phyloP scores from a whole-genome alignment of 495 filamentous ascomycete genomes.

The Wilcoxina mikolae region DNA sequence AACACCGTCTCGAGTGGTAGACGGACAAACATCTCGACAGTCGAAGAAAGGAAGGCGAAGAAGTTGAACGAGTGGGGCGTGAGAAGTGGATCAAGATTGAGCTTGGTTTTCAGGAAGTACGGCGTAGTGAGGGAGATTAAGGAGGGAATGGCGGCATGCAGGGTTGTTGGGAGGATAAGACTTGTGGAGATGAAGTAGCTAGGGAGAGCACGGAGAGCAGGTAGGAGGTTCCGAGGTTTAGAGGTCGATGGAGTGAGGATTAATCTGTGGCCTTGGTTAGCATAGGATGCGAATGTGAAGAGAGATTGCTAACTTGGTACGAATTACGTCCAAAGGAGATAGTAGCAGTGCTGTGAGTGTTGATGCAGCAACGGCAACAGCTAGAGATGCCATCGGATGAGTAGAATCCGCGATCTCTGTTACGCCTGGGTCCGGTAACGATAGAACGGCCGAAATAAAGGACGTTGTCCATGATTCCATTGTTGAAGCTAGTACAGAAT shows the following conservation, averaged over 20 bases:
- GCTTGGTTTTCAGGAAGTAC: constrained; percentile 59
- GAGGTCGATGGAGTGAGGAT: constrained; percentile 66
- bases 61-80: constrained; percentile 66
- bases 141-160: constrained; percentile 69
- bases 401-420: constrained; percentile 24
- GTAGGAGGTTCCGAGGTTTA: constrained; percentile 55
- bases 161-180: constrained; percentile 66
- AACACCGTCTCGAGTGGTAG: constrained; percentile 86
- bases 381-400: constrained; percentile 33
- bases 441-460: constrained; percentile 24
- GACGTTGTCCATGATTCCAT: constrained; percentile 24
- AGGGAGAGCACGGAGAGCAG: constrained; percentile 59
- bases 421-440: constrained; percentile 23
- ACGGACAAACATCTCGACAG: constrained; percentile 65
- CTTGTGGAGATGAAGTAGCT: constrained; percentile 55
- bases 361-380: constrained; percentile 68
- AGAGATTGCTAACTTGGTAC: constrained; percentile 47
- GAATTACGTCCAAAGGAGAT: constrained; percentile 73
- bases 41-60: constrained; percentile 58
- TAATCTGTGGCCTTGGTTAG: too few relatives aligned
- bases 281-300: constrained; percentile 8
- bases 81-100: constrained; percentile 67
- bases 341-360: constrained; percentile 65
- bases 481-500: constrained; percentile 19
- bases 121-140: constrained; percentile 66